Evolutionary conservation across 768 basidiomycete genomes (phyloP).

Genomic region (Boletus reticulatus): DNA sequence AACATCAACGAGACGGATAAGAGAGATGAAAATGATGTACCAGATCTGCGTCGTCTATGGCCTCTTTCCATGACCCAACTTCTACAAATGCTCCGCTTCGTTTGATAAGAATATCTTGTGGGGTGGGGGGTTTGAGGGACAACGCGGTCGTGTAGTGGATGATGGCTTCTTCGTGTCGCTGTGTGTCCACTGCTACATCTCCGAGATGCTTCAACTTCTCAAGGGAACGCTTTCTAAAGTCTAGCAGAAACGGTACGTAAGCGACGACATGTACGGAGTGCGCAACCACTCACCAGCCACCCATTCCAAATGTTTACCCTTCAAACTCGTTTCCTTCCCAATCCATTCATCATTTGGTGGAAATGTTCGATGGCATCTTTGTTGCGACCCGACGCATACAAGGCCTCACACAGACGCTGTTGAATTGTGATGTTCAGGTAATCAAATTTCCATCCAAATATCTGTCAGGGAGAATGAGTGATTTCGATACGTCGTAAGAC

Average conservation of each 20-base stretch:
- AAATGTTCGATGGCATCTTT: background rate
- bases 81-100: background rate
- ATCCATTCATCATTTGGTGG: background rate
- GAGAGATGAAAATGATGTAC: background rate
- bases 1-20: background rate
- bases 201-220: background rate
- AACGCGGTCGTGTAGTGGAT: background rate
- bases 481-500: background rate
- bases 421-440: background rate
- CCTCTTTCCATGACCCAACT: background rate
- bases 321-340: background rate
- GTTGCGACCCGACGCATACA: background rate
- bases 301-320: background rate
- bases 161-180: background rate
- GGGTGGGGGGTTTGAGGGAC: background rate
- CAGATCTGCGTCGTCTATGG: background rate
- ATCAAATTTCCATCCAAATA: constrained; percentile 4
- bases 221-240: background rate
- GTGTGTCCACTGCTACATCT: background rate
- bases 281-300: background rate
- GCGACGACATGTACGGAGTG: background rate
- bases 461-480: background rate
- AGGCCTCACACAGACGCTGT: background rate
- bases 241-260: background rate
- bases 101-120: background rate